Percentiles rank a stretch among this genome's conserved stretches.
Conservation (phyloP, 73 alveolate genomes). For the Stentor coeruleus region DNA sequence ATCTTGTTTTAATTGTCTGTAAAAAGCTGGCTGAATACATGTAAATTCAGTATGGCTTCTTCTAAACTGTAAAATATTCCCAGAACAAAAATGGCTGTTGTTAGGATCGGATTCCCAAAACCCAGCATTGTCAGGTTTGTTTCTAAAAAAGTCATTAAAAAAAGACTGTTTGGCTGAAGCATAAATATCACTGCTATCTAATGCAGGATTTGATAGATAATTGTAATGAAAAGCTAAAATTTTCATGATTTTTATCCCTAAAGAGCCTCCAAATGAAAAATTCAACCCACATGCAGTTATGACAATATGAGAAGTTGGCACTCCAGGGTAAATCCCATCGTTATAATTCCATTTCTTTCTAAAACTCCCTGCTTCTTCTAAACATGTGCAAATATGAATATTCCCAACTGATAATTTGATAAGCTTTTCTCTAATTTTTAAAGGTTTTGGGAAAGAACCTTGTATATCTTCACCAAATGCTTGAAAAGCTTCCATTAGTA, state of each 20-base stretch:
- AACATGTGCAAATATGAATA: background rate
- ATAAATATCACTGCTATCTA: background rate
- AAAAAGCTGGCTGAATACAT: background rate
- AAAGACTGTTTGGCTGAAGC: slow-evolving; percentile 5
- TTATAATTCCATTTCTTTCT: background rate
- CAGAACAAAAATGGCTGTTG: background rate
- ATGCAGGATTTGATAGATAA: background rate
- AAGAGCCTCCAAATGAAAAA: background rate
- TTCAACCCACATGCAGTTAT: background rate
- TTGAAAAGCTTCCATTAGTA: slow-evolving; percentile 4
- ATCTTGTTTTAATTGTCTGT: background rate
- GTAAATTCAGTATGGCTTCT: background rate
- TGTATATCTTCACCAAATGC: background rate
- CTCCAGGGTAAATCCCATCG: slow-evolving; percentile 25
- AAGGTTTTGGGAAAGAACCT: background rate
- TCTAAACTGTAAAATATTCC: background rate
- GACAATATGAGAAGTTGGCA: slow-evolving; percentile 13
- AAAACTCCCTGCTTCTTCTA: background rate
- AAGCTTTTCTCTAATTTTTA: background rate
- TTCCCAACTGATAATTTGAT: background rate
- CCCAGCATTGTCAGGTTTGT: background rate
- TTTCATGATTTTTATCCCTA: background rate
- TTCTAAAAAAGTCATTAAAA: background rate
- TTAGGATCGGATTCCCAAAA: slow-evolving; percentile 11
- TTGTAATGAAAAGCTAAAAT: background rate